Evolutionary conservation across 139 green algal genomes (phyloP).

Genomic region (Volvox africanus): DNA sequence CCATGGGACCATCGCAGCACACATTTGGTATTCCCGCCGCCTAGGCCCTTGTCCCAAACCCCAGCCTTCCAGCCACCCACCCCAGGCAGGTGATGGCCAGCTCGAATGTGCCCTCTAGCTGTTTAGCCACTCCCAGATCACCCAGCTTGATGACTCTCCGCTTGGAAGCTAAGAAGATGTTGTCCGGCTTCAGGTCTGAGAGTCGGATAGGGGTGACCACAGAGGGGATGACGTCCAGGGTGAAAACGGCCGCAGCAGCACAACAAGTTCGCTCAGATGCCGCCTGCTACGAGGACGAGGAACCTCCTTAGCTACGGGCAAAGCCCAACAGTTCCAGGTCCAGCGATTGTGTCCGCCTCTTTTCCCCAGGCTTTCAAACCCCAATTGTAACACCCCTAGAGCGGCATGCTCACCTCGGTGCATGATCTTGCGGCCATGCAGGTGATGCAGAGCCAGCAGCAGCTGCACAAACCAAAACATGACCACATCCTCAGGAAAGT

Average conservation of each 20-base stretch:
- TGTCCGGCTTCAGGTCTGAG: constrained; percentile 38
- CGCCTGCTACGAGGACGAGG: no score
- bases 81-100: constrained; percentile 68
- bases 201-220: not conserved
- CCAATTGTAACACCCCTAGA: no score
- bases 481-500: constrained; percentile 69
- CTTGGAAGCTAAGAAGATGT: constrained; percentile 51
- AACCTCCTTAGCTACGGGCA: no score
- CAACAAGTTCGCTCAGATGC: no score
- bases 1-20: no score
- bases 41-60: no score
- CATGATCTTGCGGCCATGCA: constrained; percentile 69
- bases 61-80: not conserved
- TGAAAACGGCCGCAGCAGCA: no score
- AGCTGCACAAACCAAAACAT: constrained; percentile 77
- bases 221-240: no score
- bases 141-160: constrained; percentile 79
- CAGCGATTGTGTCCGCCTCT: no score
- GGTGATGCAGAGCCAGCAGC: constrained; percentile 70
- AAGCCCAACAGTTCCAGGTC: no score
- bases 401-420: constrained; percentile 52
- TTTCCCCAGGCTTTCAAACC: no score
- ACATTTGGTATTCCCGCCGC: no score
- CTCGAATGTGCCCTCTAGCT: constrained; percentile 76
- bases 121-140: constrained; percentile 89